Conservation (phyloP, 352 stramenopile genomes). For the Pythium brassicae region DNA sequence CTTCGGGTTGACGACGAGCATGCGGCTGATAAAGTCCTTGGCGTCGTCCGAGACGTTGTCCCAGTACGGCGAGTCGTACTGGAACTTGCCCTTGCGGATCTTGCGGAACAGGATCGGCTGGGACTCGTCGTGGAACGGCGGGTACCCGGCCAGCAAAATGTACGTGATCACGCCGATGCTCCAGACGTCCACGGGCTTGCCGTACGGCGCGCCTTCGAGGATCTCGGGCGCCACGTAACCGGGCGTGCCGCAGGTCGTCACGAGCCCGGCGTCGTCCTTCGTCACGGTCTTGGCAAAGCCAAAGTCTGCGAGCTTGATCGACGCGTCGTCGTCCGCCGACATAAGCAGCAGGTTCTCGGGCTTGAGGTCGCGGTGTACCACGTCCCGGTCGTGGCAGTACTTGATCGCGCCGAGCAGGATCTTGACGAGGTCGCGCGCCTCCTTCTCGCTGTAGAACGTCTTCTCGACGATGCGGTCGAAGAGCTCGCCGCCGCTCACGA, state of each 20-base stretch:
- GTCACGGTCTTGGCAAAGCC: slow-evolving; percentile 87
- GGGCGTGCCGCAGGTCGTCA: slow-evolving; percentile 73
- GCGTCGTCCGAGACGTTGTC: slow-evolving; percentile 86
- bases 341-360: slow-evolving; percentile 94
- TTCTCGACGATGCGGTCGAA: slow-evolving; percentile 90
- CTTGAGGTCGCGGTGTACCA: slow-evolving; percentile 93
- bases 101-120: slow-evolving; percentile 90
- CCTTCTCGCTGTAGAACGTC: slow-evolving; percentile 83
- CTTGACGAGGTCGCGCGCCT: slow-evolving; percentile 80
- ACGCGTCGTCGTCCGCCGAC: slow-evolving; percentile 77
- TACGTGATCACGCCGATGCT: slow-evolving; percentile 90
- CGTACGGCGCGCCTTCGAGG: slow-evolving; percentile 64
- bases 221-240: slow-evolving; percentile 83
- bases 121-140: slow-evolving; percentile 92
- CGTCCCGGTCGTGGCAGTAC: slow-evolving; percentile 85
- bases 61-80: slow-evolving; percentile 88
- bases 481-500: slow-evolving; percentile 81
- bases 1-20: slow-evolving; percentile 81
- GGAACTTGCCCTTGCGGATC: slow-evolving; percentile 83
- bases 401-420: slow-evolving; percentile 75
- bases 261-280: slow-evolving; percentile 51
- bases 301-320: slow-evolving; percentile 86
- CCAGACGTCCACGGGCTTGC: slow-evolving; percentile 82
- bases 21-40: slow-evolving; percentile 87
- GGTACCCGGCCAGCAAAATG: slow-evolving; percentile 81